phyloP scores from a whole-genome alignment of 2,329 filamentous ascomycete species.

The Neofusicoccum sp. region DNA sequence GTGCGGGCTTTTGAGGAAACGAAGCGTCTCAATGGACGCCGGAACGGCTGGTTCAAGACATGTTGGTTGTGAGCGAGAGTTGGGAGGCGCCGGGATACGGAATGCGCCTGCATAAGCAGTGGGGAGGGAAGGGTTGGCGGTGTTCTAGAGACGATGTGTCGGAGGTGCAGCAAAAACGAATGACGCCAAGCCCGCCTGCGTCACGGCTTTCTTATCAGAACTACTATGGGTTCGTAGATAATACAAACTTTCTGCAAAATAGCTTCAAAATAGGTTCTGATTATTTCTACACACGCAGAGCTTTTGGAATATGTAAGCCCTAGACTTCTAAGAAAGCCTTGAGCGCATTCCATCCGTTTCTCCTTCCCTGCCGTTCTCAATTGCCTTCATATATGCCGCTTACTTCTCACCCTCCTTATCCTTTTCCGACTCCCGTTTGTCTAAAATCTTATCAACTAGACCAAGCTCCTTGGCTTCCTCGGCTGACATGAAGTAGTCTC shows the following conservation, averaged over 20 bases:
- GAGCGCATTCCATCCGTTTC: neutral
- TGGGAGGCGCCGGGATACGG: neutral
- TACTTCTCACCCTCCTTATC: constrained; percentile 23
- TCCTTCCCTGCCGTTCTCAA: neutral
- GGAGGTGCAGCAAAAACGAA: neutral
- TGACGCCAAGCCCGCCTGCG: neutral
- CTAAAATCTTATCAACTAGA: constrained; percentile 85
- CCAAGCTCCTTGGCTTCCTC: constrained; percentile 86
- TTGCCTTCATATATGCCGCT: neutral
- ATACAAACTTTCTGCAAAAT: too few species aligned
- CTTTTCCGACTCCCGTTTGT: constrained; percentile 54
- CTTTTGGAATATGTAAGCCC: too few species aligned
- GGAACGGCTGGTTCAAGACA: neutral
- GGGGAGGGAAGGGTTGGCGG: neutral
- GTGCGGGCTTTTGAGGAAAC: neutral
- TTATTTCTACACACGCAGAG: too few species aligned
- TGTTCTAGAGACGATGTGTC: neutral
- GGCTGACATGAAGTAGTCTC: constrained; percentile 90
- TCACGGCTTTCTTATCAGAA: neutral
- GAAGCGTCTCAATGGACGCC: neutral
- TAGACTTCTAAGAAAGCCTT: too few species aligned
- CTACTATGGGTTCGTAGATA: too few species aligned
- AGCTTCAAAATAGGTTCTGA: too few species aligned
- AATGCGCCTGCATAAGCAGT: constrained; percentile 5
- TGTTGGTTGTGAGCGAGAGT: neutral